Evolutionary conservation across 768 basidiomycete genomes (phyloP).

Genomic region (Pisolithus albus): DNA sequence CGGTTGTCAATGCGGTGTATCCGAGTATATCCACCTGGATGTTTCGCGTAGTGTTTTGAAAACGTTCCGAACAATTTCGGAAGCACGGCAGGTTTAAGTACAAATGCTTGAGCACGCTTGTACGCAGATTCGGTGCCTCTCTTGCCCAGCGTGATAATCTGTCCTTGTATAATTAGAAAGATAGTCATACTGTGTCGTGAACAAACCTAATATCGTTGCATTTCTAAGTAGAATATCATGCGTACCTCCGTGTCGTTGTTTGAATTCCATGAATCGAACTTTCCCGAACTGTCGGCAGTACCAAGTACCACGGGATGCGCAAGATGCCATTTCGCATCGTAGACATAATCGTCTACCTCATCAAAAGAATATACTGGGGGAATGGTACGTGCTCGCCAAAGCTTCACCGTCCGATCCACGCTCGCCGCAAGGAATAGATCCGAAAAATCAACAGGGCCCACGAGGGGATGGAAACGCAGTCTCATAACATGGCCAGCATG

Average conservation of each 20-base stretch:
- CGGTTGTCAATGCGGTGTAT: too few relatives aligned
- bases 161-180: conserved; percentile 2
- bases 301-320: conserved; percentile 92
- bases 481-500: conserved; percentile 94
- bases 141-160: conserved; percentile 94
- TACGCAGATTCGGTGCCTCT: conserved; percentile 64
- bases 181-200: not conserved
- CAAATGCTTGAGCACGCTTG: conserved; percentile 60
- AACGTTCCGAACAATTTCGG: too few relatives aligned
- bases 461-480: conserved; percentile 87
- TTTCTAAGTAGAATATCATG: not conserved
- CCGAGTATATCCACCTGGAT: too few relatives aligned
- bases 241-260: conserved; percentile 94
- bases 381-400: conserved; percentile 63
- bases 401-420: conserved; percentile 97
- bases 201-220: conserved; percentile 42
- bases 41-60: too few relatives aligned
- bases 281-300: conserved; percentile 88
- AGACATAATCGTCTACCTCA: conserved; percentile 22
- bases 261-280: conserved; percentile 96
- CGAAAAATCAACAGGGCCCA: conserved; percentile 89
- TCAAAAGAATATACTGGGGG: too few relatives aligned
- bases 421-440: conserved; percentile 91
- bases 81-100: too few relatives aligned
- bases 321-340: conserved; percentile 98